Conservation (phyloP, 768 basidiomycete genomes). For the Suillus brevipes region DNA sequence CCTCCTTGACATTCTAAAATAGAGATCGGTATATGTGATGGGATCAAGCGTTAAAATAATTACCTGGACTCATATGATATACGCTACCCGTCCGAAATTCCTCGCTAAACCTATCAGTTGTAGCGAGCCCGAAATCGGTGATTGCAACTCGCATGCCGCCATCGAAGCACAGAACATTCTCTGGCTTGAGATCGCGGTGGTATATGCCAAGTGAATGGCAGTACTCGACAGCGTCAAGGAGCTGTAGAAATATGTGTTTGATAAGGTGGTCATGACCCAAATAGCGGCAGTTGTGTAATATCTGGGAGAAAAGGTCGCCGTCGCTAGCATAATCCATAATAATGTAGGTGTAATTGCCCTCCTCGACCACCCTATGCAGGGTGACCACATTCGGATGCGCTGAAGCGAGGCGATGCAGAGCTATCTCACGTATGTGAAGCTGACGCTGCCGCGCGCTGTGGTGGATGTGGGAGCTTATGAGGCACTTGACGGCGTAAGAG, state of each 20-base stretch:
- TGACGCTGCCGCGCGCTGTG: slow-evolving; percentile 57
- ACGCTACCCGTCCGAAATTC: slow-evolving; percentile 96
- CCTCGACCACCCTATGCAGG: slow-evolving; percentile 86
- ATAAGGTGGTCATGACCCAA: slow-evolving; percentile 84
- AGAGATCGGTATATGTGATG: slow-evolving; percentile 23
- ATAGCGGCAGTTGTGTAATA: slow-evolving; percentile 71
- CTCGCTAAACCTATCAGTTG: slow-evolving; percentile 77
- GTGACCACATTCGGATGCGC: slow-evolving; percentile 83
- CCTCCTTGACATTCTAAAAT: slow-evolving; percentile 82
- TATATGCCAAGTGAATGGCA: slow-evolving; percentile 91
- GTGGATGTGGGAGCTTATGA: slow-evolving; percentile 53
- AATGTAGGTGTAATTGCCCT: slow-evolving; percentile 79
- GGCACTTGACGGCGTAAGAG: slow-evolving; percentile 91
- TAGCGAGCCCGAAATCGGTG: slow-evolving; percentile 95
- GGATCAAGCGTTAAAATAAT: slow-evolving; percentile 10
- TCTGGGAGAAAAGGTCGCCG: slow-evolving; percentile 92
- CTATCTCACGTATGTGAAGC: slow-evolving; percentile 87
- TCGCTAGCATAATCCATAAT: slow-evolving; percentile 92
- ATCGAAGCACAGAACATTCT: slow-evolving; percentile 88
- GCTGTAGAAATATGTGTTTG: slow-evolving; percentile 87
- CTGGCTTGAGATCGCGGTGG: slow-evolving; percentile 97
- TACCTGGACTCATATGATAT: slow-evolving; percentile 97
- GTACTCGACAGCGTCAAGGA: slow-evolving; percentile 91
- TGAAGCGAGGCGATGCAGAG: slow-evolving; percentile 72
- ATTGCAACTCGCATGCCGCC: slow-evolving; percentile 76